Evolutionary conservation across 805 yeast species (phyloP).

Genomic region (Lachancea lanzarotensis): DNA sequence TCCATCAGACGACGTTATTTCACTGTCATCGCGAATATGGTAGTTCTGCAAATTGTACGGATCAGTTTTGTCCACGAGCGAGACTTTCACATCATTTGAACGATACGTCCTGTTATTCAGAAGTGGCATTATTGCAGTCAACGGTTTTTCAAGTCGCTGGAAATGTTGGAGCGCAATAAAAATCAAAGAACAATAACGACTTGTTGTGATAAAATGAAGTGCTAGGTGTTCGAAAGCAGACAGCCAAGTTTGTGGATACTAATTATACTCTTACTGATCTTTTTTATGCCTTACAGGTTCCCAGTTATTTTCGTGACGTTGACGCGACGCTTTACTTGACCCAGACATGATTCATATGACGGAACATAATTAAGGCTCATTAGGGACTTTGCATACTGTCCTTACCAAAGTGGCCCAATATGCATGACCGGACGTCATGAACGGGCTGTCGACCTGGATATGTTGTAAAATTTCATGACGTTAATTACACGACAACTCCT

Average conservation of each 20-base stretch:
- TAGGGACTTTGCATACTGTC: too few relatives aligned
- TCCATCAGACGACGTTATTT: constrained; percentile 16
- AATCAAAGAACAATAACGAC: too few relatives aligned
- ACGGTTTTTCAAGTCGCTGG: background rate
- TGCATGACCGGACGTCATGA: too few relatives aligned
- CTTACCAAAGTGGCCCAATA: too few relatives aligned
- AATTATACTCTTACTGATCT: background rate
- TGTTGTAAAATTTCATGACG: background rate
- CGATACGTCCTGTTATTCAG: constrained; percentile 3
- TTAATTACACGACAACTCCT: background rate
- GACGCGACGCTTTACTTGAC: background rate
- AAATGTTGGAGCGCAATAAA: too few relatives aligned
- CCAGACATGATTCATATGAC: background rate
- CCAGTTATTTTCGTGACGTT: background rate
- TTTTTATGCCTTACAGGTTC: background rate
- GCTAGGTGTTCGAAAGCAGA: background rate
- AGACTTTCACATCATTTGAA: background rate
- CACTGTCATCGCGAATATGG: constrained; percentile 14
- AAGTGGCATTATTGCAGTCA: constrained; percentile 4
- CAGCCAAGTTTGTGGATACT: background rate
- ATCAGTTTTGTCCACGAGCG: background rate
- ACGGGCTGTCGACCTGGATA: too few relatives aligned
- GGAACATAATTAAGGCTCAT: background rate
- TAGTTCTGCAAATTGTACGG: constrained; percentile 5
- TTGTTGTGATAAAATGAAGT: background rate